These are phyloP conservation scores for Adansonia digitata DNA, from an alignment of 345 rosid genomes.

Conservation along the genomic window DNA sequence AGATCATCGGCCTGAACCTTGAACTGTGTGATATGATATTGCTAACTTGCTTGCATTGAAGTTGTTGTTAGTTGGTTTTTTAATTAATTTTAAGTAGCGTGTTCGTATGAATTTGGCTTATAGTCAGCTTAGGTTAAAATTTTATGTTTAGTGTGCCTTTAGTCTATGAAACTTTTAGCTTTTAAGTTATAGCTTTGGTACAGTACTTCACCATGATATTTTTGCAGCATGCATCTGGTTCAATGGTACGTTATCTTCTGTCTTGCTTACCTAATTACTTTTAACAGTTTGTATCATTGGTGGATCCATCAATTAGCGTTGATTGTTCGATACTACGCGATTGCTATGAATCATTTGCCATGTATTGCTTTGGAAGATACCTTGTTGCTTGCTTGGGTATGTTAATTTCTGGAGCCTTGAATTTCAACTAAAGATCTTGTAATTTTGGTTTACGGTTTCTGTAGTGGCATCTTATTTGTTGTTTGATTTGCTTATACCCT, in stretches of 20 bases:
- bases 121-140: neutral
- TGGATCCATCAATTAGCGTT: conserved; percentile 83
- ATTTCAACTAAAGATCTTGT: neutral
- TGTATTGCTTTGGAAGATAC: conserved; percentile 99
- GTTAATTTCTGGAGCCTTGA: conserved; percentile 17
- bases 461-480: neutral
- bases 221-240: neutral
- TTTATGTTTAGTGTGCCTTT: neutral
- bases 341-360: conserved; percentile 98
- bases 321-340: conserved; percentile 82
- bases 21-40: neutral
- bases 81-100: neutral
- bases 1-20: neutral
- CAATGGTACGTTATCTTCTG: neutral
- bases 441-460: neutral
- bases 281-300: conserved; percentile 80
- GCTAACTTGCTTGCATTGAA: neutral
- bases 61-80: neutral
- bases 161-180: neutral
- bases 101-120: neutral
- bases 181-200: neutral
- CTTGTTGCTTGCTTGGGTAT: conserved; percentile 96
- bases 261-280: conserved; percentile 11
- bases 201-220: neutral
- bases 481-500: neutral